phyloP scores from a whole-genome alignment of 2,329 filamentous ascomycete species.

The Macrophomina tecta region DNA sequence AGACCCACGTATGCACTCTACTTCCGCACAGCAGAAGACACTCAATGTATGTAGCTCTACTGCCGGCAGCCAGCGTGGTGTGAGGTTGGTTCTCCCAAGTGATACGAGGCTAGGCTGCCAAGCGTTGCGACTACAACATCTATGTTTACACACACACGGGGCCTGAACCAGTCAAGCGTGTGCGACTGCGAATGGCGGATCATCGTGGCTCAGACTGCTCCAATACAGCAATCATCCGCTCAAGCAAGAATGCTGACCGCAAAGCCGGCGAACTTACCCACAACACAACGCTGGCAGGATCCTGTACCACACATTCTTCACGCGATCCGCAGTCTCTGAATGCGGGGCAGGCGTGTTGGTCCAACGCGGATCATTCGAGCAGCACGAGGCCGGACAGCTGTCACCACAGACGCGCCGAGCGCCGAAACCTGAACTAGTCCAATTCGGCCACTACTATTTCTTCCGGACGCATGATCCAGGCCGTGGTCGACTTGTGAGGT shows the following conservation, averaged over 20 bases:
- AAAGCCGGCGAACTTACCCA: neutral
- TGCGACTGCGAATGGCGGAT: no score
- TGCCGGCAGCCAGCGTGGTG: neutral
- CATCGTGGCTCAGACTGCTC: neutral
- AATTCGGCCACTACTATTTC: conserved; percentile 5
- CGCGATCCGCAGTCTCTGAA: neutral
- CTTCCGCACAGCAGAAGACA: no score
- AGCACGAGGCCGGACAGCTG: conserved; percentile 21
- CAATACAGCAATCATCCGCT: neutral
- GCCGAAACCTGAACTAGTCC: conserved; percentile 1
- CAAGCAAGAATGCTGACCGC: no score
- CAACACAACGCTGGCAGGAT: neutral
- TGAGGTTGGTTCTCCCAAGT: neutral
- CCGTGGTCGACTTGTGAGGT: neutral
- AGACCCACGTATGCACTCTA: neutral
- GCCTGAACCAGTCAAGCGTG: no score
- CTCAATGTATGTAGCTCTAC: neutral
- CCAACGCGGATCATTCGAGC: conserved; percentile 10
- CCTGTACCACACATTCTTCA: conserved; percentile 4
- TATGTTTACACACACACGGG: no score
- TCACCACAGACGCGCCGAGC: conserved; percentile 9
- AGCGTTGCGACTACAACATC: neutral
- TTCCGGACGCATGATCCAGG: conserved; percentile 12
- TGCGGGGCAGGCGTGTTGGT: conserved; percentile 6
- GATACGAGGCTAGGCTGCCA: neutral